phyloP scores from a whole-genome alignment of 2,329 filamentous ascomycete species.

The Tolypocladium paradoxum region DNA sequence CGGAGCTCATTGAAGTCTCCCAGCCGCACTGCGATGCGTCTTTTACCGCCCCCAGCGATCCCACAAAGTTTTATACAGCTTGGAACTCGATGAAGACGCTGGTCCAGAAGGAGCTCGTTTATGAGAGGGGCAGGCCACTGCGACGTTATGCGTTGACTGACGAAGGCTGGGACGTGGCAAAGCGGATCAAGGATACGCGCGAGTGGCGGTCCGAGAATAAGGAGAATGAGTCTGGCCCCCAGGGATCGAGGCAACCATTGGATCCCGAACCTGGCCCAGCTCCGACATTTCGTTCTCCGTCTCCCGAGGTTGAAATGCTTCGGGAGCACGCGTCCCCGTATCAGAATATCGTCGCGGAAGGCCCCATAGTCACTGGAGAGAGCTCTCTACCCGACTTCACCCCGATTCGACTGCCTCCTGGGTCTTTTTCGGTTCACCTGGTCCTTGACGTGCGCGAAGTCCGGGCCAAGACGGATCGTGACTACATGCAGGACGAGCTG shows the following conservation, averaged over 20 bases:
- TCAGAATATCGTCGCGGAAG: conserved; percentile 29
- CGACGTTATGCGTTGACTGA: conserved; percentile 63
- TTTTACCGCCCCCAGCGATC: conserved; percentile 55
- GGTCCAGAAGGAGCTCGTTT: conserved; percentile 61
- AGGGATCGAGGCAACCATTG: not conserved
- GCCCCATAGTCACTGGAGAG: conserved; percentile 17
- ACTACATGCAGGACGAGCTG: conserved; percentile 67
- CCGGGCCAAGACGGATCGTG: conserved; percentile 59
- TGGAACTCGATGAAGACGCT: conserved; percentile 78
- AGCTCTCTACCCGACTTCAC: conserved; percentile 35
- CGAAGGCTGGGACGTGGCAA: conserved; percentile 66
- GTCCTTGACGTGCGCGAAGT: conserved; percentile 68
- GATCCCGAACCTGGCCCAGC: not conserved
- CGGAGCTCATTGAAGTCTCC: conserved; percentile 55
- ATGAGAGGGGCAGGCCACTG: conserved; percentile 56
- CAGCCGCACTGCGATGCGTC: conserved; percentile 65
- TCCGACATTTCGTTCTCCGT: not conserved
- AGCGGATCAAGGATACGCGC: conserved; percentile 47
- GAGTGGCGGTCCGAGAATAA: conserved; percentile 19
- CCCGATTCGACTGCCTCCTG: conserved; percentile 51
- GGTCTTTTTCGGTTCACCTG: conserved; percentile 60
- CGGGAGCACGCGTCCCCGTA: conserved; percentile 13
- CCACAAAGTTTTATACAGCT: conserved; percentile 64
- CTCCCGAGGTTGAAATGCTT: not conserved
- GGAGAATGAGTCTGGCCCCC: not conserved